Base-by-base conservation (phyloP, 1,284 basidiomycete genomes). In the Wallemia ichthyophaga region DNA sequence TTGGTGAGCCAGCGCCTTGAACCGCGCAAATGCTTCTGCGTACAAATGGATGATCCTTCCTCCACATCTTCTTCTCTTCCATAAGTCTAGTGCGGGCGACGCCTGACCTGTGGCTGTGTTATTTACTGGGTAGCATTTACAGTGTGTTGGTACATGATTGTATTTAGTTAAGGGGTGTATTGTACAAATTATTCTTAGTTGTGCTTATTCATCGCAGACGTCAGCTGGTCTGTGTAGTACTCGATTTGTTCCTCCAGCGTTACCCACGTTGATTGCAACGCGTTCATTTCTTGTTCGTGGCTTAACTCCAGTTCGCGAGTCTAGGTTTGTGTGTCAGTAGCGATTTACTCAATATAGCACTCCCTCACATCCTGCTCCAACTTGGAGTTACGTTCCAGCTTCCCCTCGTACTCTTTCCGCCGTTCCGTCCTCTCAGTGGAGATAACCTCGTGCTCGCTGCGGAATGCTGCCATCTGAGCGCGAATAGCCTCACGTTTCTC, bases 21-120 rank as follows among this genome's bases (percentile, higher is more conserved):
- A 48, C n/a, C 37, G 37, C 37, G 11, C 37, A 17, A 21, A 11
- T 11, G n/a, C 37, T 5, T 5, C 37, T 48, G 79, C 88, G 71
- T 71, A 96, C 92, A 67, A 94, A 96, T 57, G 94, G 94, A 71
- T 98, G 94, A 66, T 99, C 94, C 70, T 92, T 96, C 63, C 94
- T 74, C 94, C 94, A 99, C 67, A 94, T 87, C 73, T 98, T 98
- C 66, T 94, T 80, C 72, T 99, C 94, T 71, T 98, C 94, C 31
- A 89, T 79, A 21, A 94, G 76, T 66, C 88, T 79, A 37, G 82
- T 79, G 67, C 85, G 7, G 61, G 31, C 63, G 64, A 48, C 37
- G 37, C 37, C 37, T 48, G 37, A 48, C 37, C 37, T 48, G 28
- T 31, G 9, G 37, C 37, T 13, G 3, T 48, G n/a, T n/a, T n/a